A percentile compares a stretch with the other conserved stretches of the same genome.
phyloP scores from a whole-genome alignment of 495 filamentous ascomycete genomes.

The Cercophora sp. region DNA sequence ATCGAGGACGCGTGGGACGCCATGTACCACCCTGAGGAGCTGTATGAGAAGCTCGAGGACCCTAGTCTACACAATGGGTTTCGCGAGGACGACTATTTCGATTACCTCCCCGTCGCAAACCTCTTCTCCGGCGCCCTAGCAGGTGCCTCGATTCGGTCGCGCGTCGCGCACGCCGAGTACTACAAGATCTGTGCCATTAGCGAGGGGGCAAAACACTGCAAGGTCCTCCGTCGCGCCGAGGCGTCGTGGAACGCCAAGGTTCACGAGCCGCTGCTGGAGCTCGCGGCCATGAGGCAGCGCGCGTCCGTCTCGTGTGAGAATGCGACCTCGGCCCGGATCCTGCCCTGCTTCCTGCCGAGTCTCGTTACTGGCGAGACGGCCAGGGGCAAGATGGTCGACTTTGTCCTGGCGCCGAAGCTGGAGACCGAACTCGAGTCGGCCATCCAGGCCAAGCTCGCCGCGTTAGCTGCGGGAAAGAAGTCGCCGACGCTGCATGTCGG shows the following conservation, averaged over 20 bases:
- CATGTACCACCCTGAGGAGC: neutral
- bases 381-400: slow-evolving; percentile 12
- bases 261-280: slow-evolving; percentile 9
- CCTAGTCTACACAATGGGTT: neutral
- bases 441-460: slow-evolving; percentile 3
- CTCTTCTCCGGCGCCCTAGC: slow-evolving; percentile 1
- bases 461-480: neutral
- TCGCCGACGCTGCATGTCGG: neutral
- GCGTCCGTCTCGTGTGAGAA: slow-evolving; percentile 6
- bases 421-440: neutral
- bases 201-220: slow-evolving; percentile 3
- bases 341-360: slow-evolving; percentile 8
- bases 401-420: neutral
- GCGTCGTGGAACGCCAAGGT: slow-evolving; percentile 10
- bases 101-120: slow-evolving; percentile 7
- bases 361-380: slow-evolving; percentile 8
- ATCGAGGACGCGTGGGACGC: slow-evolving; percentile 1
- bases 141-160: neutral
- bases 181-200: slow-evolving; percentile 4
- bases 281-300: slow-evolving; percentile 2
- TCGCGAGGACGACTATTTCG: slow-evolving; percentile 2
- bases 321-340: slow-evolving; percentile 8
- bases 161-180: slow-evolving; percentile 6
- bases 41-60: neutral
- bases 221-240: slow-evolving; percentile 4